Conservation (phyloP, 768 basidiomycete species). For the Lepiota subincarnata region DNA sequence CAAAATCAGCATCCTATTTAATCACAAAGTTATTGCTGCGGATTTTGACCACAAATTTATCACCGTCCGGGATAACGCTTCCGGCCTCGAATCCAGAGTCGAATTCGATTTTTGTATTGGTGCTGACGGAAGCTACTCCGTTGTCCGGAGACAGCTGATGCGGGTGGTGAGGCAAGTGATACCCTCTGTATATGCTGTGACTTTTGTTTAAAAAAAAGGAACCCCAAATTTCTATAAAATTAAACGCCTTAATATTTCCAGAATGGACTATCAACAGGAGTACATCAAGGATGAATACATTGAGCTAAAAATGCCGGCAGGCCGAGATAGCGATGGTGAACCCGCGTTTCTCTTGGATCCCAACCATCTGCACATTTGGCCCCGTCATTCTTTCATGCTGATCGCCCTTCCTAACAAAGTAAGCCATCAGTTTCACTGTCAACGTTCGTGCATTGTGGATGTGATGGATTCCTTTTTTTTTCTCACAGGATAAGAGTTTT, state of each 20-base stretch:
- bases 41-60: constrained; percentile 70
- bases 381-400: constrained; percentile 98
- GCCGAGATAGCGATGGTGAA: constrained; percentile 53
- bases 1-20: constrained; percentile 70
- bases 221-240: constrained; percentile 25
- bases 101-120: constrained; percentile 83
- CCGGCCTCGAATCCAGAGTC: constrained; percentile 39
- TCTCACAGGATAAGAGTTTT: constrained; percentile 86
- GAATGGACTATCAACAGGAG: constrained; percentile 93
- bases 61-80: constrained; percentile 43
- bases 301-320: constrained; percentile 93
- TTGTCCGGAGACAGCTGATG: constrained; percentile 94
- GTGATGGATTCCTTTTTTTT: constrained; percentile 20
- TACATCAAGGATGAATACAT: constrained; percentile 96
- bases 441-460: background rate
- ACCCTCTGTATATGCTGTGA: background rate
- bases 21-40: constrained; percentile 71
- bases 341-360: constrained; percentile 83
- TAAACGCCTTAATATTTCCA: constrained; percentile 32
- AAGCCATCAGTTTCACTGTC: constrained; percentile 18
- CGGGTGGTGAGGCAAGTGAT: constrained; percentile 73
- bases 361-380: constrained; percentile 98
- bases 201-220: background rate
- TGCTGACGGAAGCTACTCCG: constrained; percentile 91
- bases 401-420: constrained; percentile 98